A percentile compares a stretch with the other conserved stretches of the same genome.
Conservation (phyloP, 2,329 filamentous ascomycete genomes). For the Trichoderma aggressivum region DNA sequence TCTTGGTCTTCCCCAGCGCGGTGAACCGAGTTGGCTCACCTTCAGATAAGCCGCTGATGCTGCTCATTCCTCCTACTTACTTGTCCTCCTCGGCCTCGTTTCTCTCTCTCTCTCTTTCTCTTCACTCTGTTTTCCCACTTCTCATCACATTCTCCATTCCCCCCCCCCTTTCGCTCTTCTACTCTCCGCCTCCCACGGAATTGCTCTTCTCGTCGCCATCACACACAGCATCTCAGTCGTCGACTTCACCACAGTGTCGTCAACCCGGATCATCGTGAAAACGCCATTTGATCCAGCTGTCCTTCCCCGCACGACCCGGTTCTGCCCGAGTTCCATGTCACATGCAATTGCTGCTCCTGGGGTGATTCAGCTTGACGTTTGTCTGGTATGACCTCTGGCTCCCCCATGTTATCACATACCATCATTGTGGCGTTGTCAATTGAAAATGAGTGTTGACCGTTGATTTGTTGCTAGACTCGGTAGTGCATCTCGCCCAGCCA, state of each 20-base stretch:
- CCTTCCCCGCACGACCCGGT: constrained; percentile 13
- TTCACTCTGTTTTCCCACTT: neutral
- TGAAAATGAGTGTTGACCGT: neutral
- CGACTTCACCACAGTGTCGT: neutral
- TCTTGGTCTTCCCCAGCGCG: neutral
- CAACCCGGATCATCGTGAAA: neutral
- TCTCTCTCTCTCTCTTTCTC: neutral
- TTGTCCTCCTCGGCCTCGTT: neutral
- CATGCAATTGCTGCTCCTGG: constrained; percentile 17
- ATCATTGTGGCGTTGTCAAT: neutral
- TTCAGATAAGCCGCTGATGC: constrained; percentile 16
- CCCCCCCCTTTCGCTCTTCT: neutral
- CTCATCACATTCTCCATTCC: neutral
- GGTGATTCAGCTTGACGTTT: constrained; percentile 17
- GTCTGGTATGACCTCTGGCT: neutral
- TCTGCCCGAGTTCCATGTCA: constrained; percentile 21
- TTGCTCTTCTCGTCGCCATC: neutral
- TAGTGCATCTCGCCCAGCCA: constrained; percentile 10
- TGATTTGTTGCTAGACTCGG: constrained; percentile 9
- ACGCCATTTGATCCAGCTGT: neutral
- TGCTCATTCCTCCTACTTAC: constrained; percentile 8
- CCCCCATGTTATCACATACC: neutral
- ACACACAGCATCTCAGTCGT: neutral
- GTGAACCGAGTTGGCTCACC: constrained; percentile 13
- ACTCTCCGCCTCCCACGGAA: neutral